These are phyloP conservation scores for Euphorbia lathyris DNA, from an alignment of 345 rosid genomes.

Conservation along the genomic window DNA sequence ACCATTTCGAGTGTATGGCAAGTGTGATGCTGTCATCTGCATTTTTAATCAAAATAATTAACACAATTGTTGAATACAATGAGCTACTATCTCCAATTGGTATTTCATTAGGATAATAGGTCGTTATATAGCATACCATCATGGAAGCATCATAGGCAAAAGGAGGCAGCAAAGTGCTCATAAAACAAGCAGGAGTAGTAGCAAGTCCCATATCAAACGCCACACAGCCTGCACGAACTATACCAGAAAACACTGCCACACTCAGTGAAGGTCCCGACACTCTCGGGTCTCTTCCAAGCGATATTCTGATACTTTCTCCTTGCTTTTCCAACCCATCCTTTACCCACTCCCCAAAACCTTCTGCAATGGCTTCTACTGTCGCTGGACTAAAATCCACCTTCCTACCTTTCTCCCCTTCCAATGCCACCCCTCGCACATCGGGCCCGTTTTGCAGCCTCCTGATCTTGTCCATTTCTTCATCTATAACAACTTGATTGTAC, in stretches of 20 bases:
- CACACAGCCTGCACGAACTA: slow-evolving; percentile 74
- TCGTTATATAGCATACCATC: no score
- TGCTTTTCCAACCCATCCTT: slow-evolving; percentile 38
- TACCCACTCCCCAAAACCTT: slow-evolving; percentile 94
- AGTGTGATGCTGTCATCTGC: slow-evolving; percentile 94
- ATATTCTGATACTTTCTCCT: slow-evolving; percentile 44
- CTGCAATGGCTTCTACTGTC: slow-evolving; percentile 84
- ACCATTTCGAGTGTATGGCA: slow-evolving; percentile 88
- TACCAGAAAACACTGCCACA: slow-evolving; percentile 74
- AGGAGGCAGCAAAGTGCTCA: slow-evolving; percentile 74
- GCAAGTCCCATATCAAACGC: slow-evolving; percentile 87
- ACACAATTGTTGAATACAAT: no score
- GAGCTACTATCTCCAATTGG: no score
- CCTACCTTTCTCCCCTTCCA: slow-evolving; percentile 82
- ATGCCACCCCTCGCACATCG: slow-evolving; percentile 88
- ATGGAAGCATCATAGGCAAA: slow-evolving; percentile 81
- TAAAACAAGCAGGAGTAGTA: slow-evolving; percentile 93
- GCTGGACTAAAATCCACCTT: slow-evolving; percentile 68
- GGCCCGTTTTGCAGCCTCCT: slow-evolving; percentile 86
- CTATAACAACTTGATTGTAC: slow-evolving; percentile 37
- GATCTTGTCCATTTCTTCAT: slow-evolving; percentile 76
- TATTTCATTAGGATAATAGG: no score
- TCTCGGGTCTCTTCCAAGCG: slow-evolving; percentile 86
- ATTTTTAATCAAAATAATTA: no score
- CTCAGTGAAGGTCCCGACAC: slow-evolving; percentile 59